phyloP scores from a whole-genome alignment of 768 basidiomycete genomes.

The Hirschioporus abietinus region DNA sequence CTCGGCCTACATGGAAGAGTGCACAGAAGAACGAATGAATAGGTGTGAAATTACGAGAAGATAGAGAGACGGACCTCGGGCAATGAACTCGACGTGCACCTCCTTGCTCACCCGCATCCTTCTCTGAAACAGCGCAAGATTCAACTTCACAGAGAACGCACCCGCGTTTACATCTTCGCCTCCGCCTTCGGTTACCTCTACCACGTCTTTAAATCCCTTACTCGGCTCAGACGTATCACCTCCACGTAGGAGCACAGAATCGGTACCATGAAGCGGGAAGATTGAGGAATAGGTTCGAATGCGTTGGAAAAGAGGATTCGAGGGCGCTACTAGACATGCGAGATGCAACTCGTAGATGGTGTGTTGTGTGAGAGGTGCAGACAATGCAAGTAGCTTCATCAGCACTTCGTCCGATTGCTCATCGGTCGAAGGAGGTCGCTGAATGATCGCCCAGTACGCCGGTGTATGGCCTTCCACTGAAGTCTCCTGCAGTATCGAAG shows the following conservation, averaged over 20 bases:
- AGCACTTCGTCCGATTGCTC: constrained; percentile 18
- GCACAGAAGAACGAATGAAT: not conserved
- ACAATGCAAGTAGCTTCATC: constrained; percentile 47
- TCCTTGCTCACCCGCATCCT: not conserved
- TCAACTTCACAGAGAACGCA: not conserved
- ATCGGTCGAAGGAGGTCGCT: constrained; percentile 29
- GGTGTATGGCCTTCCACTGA: constrained; percentile 61
- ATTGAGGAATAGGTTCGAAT: constrained; percentile 48
- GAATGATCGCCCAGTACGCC: constrained; percentile 71
- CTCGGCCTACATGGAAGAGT: not conserved
- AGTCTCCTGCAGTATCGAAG: constrained; percentile 53
- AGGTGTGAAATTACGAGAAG: not conserved
- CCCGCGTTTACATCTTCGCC: not conserved
- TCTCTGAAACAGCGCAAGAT: not conserved
- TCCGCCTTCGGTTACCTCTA: not conserved
- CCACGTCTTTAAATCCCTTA: not conserved
- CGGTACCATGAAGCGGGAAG: constrained; percentile 33
- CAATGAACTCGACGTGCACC: not conserved
- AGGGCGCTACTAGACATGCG: constrained; percentile 60
- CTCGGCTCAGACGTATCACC: not conserved
- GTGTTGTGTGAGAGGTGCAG: constrained; percentile 34
- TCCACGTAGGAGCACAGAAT: not conserved
- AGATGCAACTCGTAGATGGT: constrained; percentile 57
- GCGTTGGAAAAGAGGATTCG: constrained; percentile 56
- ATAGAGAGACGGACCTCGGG: not conserved